Percentiles rank a stretch among this genome's conserved stretches.
Conservation (phyloP, 192 early-diverging fungal genomes). For the Oehlia diaphana region DNA sequence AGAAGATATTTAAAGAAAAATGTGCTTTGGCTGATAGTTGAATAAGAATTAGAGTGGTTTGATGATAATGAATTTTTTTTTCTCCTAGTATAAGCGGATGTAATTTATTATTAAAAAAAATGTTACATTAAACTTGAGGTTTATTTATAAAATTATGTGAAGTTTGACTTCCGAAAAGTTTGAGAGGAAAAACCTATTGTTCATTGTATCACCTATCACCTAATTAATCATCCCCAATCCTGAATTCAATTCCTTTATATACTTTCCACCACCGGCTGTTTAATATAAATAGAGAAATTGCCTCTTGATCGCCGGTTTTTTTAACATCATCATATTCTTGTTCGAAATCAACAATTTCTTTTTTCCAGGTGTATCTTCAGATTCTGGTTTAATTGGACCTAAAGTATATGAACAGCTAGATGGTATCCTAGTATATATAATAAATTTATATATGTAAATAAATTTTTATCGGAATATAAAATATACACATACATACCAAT, state of each 20-base stretch:
- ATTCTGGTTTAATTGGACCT: constrained; percentile 22
- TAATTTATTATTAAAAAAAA: no score
- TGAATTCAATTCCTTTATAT: not conserved
- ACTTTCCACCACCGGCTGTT: constrained; percentile 35
- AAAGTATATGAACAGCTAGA: constrained; percentile 42
- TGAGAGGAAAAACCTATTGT: no score
- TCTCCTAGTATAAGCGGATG: no score
- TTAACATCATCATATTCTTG: not conserved
- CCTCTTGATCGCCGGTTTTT: not conserved
- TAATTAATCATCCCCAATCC: not conserved
- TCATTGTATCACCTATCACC: not conserved
- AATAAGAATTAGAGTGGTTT: no score
- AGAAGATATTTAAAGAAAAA: constrained; percentile 83
- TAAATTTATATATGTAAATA: not conserved
- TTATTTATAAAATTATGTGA: no score
- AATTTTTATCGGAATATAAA: not conserved
- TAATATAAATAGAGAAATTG: constrained; percentile 15
- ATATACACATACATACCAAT: constrained; percentile 34
- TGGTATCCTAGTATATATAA: constrained; percentile 32
- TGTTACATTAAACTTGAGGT: no score
- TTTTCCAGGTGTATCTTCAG: constrained; percentile 35
- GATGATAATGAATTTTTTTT: no score
- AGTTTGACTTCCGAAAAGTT: no score
- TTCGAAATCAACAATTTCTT: constrained; percentile 6
- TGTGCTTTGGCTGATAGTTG: constrained; percentile 9